These are phyloP conservation scores for Solanum lycopersicoides DNA, from an alignment of 257 asterid genomes.

Conservation along the genomic window DNA sequence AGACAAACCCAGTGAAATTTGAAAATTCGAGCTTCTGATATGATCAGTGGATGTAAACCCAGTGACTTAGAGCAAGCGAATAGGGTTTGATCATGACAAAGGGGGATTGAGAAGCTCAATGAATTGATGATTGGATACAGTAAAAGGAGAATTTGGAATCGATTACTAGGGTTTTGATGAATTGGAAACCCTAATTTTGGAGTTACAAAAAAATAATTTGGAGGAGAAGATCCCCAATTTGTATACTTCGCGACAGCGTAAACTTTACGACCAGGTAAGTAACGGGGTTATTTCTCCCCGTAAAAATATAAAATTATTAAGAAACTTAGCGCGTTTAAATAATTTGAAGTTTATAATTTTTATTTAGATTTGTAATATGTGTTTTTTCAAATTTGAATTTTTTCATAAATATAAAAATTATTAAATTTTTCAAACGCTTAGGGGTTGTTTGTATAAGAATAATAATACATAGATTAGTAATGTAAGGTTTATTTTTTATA, in stretches of 20 bases:
- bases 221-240: background rate
- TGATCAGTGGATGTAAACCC: background rate
- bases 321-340: background rate
- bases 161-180: conserved; percentile 12
- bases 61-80: background rate
- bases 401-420: background rate
- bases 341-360: background rate
- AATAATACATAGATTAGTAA: too few relatives aligned
- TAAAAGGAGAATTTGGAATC: background rate
- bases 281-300: background rate
- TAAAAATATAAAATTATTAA: background rate
- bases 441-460: background rate
- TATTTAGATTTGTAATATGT: background rate
- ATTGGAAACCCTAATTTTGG: conserved; percentile 25
- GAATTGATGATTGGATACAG: background rate
- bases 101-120: background rate
- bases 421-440: too few relatives aligned
- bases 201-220: background rate
- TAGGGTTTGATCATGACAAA: conserved; percentile 14
- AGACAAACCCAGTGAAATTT: background rate
- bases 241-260: background rate
- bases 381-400: too few relatives aligned
- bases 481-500: too few relatives aligned
- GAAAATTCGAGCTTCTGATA: background rate
- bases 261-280: background rate